Evolutionary conservation across 2,329 filamentous ascomycete genomes (phyloP).

Genomic region (Colletotrichum eleusines): DNA sequence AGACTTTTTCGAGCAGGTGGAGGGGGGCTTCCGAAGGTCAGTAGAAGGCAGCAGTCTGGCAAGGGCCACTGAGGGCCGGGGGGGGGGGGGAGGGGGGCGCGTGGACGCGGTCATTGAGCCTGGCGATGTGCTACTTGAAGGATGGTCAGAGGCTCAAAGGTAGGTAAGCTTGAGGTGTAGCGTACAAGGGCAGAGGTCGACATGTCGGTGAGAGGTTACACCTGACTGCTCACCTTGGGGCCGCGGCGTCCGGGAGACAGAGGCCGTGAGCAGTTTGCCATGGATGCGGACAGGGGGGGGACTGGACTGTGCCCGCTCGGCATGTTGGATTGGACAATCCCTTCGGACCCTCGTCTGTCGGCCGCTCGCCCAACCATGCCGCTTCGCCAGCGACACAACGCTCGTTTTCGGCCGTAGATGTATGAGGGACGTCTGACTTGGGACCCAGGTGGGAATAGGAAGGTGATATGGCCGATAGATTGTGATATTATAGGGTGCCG

Average conservation of each 20-base stretch:
- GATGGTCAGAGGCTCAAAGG: not conserved
- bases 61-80: too few relatives aligned
- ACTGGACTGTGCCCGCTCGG: constrained; percentile 18
- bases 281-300: constrained; percentile 13
- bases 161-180: not conserved
- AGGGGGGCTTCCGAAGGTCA: not conserved
- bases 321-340: constrained; percentile 25
- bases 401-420: not conserved
- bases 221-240: constrained; percentile 39
- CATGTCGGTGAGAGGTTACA: constrained; percentile 39
- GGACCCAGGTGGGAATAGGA: constrained; percentile 27
- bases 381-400: constrained; percentile 16
- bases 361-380: constrained; percentile 6
- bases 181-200: constrained; percentile 16
- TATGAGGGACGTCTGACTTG: constrained; percentile 8
- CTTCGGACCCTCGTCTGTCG: constrained; percentile 24
- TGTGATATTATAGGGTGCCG: not conserved
- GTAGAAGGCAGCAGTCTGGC: constrained; percentile 15
- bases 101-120: constrained; percentile 1
- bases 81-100: not conserved
- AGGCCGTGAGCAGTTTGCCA: constrained; percentile 4
- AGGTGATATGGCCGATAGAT: constrained; percentile 9
- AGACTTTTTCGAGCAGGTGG: constrained; percentile 9
- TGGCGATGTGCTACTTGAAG: constrained; percentile 5
- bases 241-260: not conserved